Evolutionary conservation across 148 eudicot species (phyloP).

Genomic region (Chenopodium berlandieri): DNA sequence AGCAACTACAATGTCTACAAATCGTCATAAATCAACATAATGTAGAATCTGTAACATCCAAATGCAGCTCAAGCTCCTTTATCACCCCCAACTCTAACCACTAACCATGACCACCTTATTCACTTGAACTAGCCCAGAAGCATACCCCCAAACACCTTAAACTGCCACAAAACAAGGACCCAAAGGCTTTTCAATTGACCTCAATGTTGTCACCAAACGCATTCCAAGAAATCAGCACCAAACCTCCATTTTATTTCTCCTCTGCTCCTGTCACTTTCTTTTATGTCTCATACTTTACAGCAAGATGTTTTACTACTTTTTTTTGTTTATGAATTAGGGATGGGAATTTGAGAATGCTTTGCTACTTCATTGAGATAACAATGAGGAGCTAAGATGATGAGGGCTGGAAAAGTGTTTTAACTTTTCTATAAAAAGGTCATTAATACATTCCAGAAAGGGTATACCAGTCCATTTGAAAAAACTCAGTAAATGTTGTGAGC

Average conservation of each 20-base stretch:
- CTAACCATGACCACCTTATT: background rate
- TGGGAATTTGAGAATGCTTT: too few species aligned
- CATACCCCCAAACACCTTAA: background rate
- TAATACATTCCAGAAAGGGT: background rate
- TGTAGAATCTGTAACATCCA: background rate
- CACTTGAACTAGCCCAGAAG: background rate
- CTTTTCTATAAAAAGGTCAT: background rate
- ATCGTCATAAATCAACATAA: background rate
- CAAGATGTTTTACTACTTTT: background rate
- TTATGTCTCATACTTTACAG: background rate
- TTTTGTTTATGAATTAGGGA: too few species aligned
- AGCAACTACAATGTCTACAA: background rate
- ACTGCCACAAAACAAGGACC: background rate
- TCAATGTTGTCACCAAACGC: background rate
- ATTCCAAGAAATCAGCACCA: background rate
- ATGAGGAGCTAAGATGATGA: background rate
- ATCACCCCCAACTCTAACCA: background rate
- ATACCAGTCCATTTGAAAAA: background rate
- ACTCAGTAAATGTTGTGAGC: background rate
- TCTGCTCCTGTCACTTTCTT: background rate
- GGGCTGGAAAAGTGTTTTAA: background rate
- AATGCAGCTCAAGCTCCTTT: too few species aligned
- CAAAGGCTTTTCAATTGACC: background rate
- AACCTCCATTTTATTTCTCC: background rate
- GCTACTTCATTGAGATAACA: background rate